phyloP scores from a whole-genome alignment of 306 rosid genomes.

The Abrus pulchellus region DNA sequence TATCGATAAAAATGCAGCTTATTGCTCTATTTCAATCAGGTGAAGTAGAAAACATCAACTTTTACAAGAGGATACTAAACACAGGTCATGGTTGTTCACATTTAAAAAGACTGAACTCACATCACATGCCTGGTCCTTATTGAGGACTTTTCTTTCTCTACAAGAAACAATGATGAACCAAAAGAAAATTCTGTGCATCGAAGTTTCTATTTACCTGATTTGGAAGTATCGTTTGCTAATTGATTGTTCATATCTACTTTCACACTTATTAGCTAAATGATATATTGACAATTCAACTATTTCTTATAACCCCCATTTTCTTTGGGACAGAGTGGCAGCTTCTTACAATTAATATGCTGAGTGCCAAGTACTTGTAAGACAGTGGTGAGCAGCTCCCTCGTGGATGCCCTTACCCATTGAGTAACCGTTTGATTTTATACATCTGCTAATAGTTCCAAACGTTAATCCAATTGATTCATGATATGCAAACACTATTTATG shows the following conservation, averaged over 20 bases:
- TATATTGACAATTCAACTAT: not conserved
- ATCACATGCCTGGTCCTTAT: no score
- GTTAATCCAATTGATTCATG: not conserved
- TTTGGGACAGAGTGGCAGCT: not conserved
- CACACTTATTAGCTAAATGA: not conserved
- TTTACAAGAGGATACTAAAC: no score
- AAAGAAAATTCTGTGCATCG: no score
- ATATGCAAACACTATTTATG: not conserved
- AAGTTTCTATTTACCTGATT: no score
- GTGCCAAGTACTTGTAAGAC: not conserved
- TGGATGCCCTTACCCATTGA: constrained; percentile 18
- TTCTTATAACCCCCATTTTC: no score
- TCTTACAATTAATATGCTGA: not conserved
- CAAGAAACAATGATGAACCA: no score
- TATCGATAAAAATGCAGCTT: no score
- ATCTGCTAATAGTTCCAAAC: not conserved
- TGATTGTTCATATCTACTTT: not conserved
- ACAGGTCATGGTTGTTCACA: no score
- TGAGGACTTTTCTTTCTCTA: no score
- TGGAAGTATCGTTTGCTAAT: not conserved
- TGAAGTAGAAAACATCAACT: no score
- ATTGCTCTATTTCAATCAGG: no score
- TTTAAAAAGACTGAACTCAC: no score
- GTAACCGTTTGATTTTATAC: not conserved
- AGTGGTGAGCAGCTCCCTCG: constrained; percentile 14